Evolutionary conservation across 352 stramenopile species (phyloP).

Genomic region (Phytophthora capsici): DNA sequence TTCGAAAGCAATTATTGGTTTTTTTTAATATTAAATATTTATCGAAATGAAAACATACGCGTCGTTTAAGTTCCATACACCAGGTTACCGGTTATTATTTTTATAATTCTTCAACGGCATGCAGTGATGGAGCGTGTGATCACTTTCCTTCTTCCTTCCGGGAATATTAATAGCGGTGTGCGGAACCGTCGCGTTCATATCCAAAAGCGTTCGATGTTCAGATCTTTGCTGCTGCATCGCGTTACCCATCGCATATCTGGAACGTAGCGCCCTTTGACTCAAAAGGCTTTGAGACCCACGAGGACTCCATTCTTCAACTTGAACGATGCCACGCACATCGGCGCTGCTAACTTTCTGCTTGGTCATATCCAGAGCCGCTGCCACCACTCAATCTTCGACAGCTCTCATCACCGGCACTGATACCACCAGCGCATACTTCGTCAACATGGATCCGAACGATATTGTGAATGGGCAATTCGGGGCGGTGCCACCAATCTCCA

Average conservation of each 20-base stretch:
- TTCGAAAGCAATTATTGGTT: too few species aligned
- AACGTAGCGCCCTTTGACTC: not conserved
- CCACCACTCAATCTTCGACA: not conserved
- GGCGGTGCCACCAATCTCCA: constrained; percentile 38
- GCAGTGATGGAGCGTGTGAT: not conserved
- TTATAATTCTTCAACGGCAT: too few species aligned
- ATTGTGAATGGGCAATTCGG: constrained; percentile 45
- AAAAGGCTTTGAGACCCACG: not conserved
- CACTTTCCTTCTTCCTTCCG: too few species aligned
- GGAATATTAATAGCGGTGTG: not conserved
- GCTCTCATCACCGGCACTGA: constrained; percentile 15
- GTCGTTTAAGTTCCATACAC: too few species aligned
- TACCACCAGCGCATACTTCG: not conserved
- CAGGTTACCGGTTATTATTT: too few species aligned
- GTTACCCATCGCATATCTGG: constrained; percentile 6
- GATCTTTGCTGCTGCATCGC: not conserved
- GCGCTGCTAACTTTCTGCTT: constrained; percentile 8
- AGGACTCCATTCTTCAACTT: constrained; percentile 7
- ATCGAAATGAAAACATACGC: too few species aligned
- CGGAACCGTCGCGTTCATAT: constrained; percentile 1
- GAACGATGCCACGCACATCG: constrained; percentile 21
- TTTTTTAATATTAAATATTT: too few species aligned
- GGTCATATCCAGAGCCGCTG: constrained; percentile 2
- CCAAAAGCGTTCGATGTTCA: not conserved
- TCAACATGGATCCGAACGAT: constrained; percentile 30